Percentiles rank a stretch among this genome's conserved stretches.
These are phyloP conservation scores for Solanum piurae DNA, from an alignment of 257 asterid species.

Conservation along the genomic window DNA sequence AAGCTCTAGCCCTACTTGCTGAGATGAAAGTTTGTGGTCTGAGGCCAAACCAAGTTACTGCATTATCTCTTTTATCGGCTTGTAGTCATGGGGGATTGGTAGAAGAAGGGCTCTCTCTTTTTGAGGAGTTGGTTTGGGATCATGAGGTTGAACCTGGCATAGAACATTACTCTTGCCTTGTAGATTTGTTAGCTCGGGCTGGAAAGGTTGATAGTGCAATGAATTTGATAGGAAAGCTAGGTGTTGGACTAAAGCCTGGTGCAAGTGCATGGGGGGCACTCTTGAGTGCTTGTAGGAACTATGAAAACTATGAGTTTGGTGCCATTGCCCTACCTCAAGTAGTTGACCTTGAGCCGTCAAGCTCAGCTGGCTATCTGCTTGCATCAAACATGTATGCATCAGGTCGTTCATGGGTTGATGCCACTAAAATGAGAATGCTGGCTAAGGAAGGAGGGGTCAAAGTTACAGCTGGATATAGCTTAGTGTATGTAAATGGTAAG, in stretches of 20 bases:
- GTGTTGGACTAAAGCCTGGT: conserved; percentile 26
- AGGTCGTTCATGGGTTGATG: conserved; percentile 57
- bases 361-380: conserved; percentile 61
- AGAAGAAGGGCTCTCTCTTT: conserved; percentile 54
- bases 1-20: conserved; percentile 51
- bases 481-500: conserved; percentile 37
- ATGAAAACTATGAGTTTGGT: conserved; percentile 25
- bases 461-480: conserved; percentile 52
- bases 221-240: conserved; percentile 34
- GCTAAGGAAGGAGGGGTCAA: conserved; percentile 36
- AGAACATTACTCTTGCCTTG: conserved; percentile 78
- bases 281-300: conserved; percentile 67
- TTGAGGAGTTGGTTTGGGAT: conserved; percentile 34
- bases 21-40: conserved; percentile 53
- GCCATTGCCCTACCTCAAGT: conserved; percentile 33
- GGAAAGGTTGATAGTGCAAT: conserved; percentile 70
- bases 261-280: conserved; percentile 90
- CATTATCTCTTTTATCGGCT: conserved; percentile 59
- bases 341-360: conserved; percentile 70
- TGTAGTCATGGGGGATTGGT: conserved; percentile 94
- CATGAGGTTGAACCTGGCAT: conserved; percentile 28
- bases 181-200: conserved; percentile 81
- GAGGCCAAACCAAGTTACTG: conserved; percentile 61
- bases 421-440: conserved; percentile 50
- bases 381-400: conserved; percentile 64